These are phyloP conservation scores for Alternaria triticina DNA, from an alignment of 2,329 filamentous ascomycete genomes.

Conservation along the genomic window DNA sequence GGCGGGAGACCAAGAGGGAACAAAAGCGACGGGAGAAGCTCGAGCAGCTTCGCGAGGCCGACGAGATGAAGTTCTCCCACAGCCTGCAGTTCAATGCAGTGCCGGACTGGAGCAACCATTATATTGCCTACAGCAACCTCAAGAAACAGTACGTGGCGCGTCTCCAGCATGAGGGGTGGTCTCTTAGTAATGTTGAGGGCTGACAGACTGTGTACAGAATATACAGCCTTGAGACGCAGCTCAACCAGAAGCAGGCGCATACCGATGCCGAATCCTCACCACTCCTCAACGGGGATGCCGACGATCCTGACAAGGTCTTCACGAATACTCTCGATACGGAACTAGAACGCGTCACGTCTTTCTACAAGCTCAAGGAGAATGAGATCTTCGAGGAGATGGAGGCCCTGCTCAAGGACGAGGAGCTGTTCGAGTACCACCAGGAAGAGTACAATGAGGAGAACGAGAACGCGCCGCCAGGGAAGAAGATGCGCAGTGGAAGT, in stretches of 20 bases:
- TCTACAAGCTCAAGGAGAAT: conserved; percentile 86
- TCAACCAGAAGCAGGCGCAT: conserved; percentile 65
- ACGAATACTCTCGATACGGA: conserved; percentile 82
- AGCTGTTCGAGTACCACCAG: conserved; percentile 67
- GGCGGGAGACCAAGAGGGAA: conserved; percentile 33
- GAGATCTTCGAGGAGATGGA: conserved; percentile 85
- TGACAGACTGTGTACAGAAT: conserved; percentile 65
- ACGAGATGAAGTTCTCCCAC: conserved; percentile 99
- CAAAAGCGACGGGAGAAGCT: conserved; percentile 68
- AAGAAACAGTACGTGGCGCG: conserved; percentile 83
- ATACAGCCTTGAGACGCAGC: conserved; percentile 89
- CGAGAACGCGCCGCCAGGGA: conserved; percentile 46
- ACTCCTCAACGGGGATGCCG: conserved; percentile 69
- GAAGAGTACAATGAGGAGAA: conserved; percentile 45
- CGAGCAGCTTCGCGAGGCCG: conserved; percentile 71
- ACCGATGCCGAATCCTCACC: conserved; percentile 83
- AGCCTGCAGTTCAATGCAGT: conserved; percentile 99
- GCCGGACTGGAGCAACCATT: conserved; percentile 98
- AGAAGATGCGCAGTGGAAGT: conserved; percentile 55
- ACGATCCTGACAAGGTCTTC: conserved; percentile 83
- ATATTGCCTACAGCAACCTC: conserved; percentile 97
- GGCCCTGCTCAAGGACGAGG: conserved; percentile 76
- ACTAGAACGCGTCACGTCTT: conserved; percentile 90
- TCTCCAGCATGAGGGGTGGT: background rate
- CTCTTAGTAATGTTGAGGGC: conserved; percentile 1